Evolutionary conservation across 2,329 filamentous ascomycete genomes (phyloP).

Genomic region (Verticillium isaacii): DNA sequence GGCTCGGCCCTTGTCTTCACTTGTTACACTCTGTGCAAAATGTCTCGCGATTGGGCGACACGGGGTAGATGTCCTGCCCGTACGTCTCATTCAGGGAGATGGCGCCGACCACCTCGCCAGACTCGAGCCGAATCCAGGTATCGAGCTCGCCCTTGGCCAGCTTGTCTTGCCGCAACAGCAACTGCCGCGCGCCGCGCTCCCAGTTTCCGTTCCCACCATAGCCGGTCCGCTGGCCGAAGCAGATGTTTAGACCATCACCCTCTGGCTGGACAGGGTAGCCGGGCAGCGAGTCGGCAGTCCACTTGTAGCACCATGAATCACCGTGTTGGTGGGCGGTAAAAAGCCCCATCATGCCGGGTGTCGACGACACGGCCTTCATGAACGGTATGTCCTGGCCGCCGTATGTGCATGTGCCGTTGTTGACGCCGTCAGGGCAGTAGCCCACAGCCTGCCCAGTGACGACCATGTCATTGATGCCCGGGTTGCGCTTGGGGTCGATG

Average conservation of each 20-base stretch:
- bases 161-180: slow-evolving; percentile 39
- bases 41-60: slow-evolving; percentile 31
- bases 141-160: slow-evolving; percentile 38
- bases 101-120: slow-evolving; percentile 42
- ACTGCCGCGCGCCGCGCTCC: slow-evolving; percentile 55
- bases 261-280: slow-evolving; percentile 54
- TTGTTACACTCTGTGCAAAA: slow-evolving; percentile 4
- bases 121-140: slow-evolving; percentile 59
- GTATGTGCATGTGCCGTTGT: slow-evolving; percentile 32
- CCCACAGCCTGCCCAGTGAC: slow-evolving; percentile 38
- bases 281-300: slow-evolving; percentile 36
- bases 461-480: slow-evolving; percentile 35
- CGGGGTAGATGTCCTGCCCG: slow-evolving; percentile 48
- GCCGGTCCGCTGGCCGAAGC: slow-evolving; percentile 62
- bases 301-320: slow-evolving; percentile 52
- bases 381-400: slow-evolving; percentile 54
- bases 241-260: slow-evolving; percentile 37
- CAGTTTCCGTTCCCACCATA: slow-evolving; percentile 67
- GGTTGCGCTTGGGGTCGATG: slow-evolving; percentile 29
- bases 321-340: slow-evolving; percentile 66
- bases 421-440: slow-evolving; percentile 35
- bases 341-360: slow-evolving; percentile 49
- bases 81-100: slow-evolving; percentile 57
- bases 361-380: slow-evolving; percentile 55
- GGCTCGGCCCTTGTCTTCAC: not conserved